These are phyloP conservation scores for Prillingera fragicola DNA, from an alignment of 1,284 basidiomycete species.

Conservation along the genomic window DNA sequence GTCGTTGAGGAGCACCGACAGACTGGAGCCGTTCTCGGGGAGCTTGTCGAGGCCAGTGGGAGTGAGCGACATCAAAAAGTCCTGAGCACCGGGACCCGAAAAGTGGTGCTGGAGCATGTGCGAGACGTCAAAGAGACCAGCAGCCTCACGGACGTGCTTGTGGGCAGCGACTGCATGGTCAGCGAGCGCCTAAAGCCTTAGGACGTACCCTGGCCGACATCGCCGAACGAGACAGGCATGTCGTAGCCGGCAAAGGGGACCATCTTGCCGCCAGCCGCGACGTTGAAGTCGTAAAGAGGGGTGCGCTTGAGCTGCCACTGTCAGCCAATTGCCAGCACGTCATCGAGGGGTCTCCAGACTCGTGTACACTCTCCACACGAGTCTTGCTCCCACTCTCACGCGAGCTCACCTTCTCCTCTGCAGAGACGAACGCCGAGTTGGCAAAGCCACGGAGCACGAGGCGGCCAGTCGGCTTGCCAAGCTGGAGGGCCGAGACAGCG, in stretches of 20 bases:
- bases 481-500: no score
- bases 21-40: conserved; percentile 63
- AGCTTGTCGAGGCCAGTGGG: conserved; percentile 72
- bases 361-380: no score
- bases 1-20: conserved; percentile 81
- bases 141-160: conserved; percentile 75
- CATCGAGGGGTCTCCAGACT: no score
- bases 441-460: conserved; percentile 20
- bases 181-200: not conserved
- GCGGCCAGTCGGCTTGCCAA: conserved; percentile 7
- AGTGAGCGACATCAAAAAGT: conserved; percentile 78
- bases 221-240: conserved; percentile 87
- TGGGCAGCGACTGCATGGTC: conserved; percentile 75
- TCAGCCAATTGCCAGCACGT: no score
- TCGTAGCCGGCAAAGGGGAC: conserved; percentile 92
- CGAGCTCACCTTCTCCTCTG: conserved; percentile 19
- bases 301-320: conserved; percentile 63
- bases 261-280: conserved; percentile 83
- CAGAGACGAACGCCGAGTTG: conserved; percentile 8
- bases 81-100: conserved; percentile 64
- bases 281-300: conserved; percentile 84
- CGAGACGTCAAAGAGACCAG: conserved; percentile 92
- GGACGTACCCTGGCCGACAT: conserved; percentile 68
- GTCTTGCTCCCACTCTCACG: no score
- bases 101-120: conserved; percentile 94